These are phyloP conservation scores for Penicillium verhagenii DNA, from an alignment of 495 filamentous ascomycete genomes.

Conservation along the genomic window DNA sequence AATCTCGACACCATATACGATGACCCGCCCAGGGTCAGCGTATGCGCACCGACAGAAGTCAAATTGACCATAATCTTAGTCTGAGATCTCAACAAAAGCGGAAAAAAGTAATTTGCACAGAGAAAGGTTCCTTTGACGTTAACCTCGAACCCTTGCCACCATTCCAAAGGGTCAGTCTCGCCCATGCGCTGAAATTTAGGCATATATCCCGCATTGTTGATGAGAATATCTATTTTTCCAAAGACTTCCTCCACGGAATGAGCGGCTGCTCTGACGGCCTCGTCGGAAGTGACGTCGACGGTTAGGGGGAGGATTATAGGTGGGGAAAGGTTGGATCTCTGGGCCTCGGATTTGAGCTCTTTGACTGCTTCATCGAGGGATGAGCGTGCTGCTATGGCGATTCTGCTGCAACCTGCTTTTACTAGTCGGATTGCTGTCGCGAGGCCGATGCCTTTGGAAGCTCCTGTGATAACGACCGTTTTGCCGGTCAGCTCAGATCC, in stretches of 20 bases:
- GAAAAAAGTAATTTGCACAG: slow-evolving; percentile 41
- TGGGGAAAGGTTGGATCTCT: slow-evolving; percentile 27
- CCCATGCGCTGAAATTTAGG: slow-evolving; percentile 32
- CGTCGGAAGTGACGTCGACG: slow-evolving; percentile 42
- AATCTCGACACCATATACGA: slow-evolving; percentile 48
- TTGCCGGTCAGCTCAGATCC: slow-evolving; percentile 30
- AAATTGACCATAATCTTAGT: slow-evolving; percentile 52
- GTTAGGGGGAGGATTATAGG: slow-evolving; percentile 41
- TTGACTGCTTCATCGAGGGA: slow-evolving; percentile 28
- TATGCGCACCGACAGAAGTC: slow-evolving; percentile 40
- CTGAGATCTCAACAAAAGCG: slow-evolving; percentile 43
- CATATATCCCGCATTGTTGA: slow-evolving; percentile 55
- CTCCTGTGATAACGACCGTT: slow-evolving; percentile 49
- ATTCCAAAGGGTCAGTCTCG: slow-evolving; percentile 43
- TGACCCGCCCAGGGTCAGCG: slow-evolving; percentile 25
- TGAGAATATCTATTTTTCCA: slow-evolving; percentile 48
- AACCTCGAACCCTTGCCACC: slow-evolving; percentile 45
- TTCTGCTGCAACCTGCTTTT: slow-evolving; percentile 43
- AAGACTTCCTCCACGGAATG: slow-evolving; percentile 26
- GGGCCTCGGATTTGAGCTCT: slow-evolving; percentile 38
- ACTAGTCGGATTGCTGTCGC: slow-evolving; percentile 46
- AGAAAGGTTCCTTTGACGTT: slow-evolving; percentile 50
- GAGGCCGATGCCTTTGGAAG: slow-evolving; percentile 48
- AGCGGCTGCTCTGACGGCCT: slow-evolving; percentile 34
- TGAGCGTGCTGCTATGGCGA: slow-evolving; percentile 48